Base-by-base conservation (phyloP, 768 basidiomycete genomes). In the Termitomyces sp. region DNA sequence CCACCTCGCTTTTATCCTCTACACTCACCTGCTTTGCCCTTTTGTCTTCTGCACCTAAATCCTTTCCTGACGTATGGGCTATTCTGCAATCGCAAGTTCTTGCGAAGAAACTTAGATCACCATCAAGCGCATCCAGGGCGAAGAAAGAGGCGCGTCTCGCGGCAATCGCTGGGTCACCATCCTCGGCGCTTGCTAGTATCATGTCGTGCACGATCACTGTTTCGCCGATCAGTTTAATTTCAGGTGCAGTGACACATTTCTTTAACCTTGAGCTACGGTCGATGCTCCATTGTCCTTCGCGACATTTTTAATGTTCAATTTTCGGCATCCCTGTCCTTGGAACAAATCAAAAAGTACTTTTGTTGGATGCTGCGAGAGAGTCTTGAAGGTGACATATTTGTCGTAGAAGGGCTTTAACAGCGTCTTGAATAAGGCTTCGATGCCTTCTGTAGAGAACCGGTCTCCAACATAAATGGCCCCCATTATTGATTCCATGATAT, bases 401-500 rank as follows among this genome's bases (percentile, higher is more conserved):
- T 92, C 85, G 65, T 86, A 90, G 69, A 94, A 94, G 5, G 91
- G 91, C 69, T 83, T 78, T 55, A 92, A 73, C 48, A 87, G 72
- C 52, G 77, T 81, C 56, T 85, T 78, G 71, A 88, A 94, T 64
- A 94, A 76, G 0, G 73, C 72, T 64, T 88, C 80, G 26, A 80
- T 78, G 4, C 88, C 88, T 52, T 73, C 71, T 26, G 80, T 79
- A 18, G 82, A 79, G 70, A 86, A 90, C 55, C 80, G 76, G 66
- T 92, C 90, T 22, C 85, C 88, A 60, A 94, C 80, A 70, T 86
- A 90, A 51, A 92, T 72, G 10, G 90, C 92, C 9, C 90, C 92
- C 36, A 91, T 75, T 41, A 90, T 76, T 2, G 91, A 86, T 70
- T 94, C 92, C 22, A 94, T 78, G 28, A 92, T 77, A 68, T 93